Evolutionary conservation across 2,329 filamentous ascomycete species (phyloP).

Genomic region (Neophaeococcomyces mojaviensis): DNA sequence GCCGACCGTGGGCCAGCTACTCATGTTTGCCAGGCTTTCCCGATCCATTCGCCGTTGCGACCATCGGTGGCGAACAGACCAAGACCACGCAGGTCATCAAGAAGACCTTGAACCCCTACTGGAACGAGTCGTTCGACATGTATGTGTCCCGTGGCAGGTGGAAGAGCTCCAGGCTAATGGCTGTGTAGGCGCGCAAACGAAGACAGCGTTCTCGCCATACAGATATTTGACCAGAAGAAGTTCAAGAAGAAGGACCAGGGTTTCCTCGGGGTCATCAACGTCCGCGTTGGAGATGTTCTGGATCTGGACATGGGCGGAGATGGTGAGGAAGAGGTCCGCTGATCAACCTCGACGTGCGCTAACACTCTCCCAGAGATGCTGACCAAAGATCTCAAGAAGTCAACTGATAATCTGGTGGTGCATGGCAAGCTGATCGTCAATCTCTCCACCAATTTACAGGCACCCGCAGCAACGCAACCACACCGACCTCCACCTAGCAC

Average conservation of each 20-base stretch:
- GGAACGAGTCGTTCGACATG: conserved; percentile 99
- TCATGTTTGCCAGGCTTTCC: conserved; percentile 64
- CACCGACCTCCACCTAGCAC: conserved; percentile 17
- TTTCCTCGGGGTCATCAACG: conserved; percentile 95
- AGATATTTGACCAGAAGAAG: conserved; percentile 99
- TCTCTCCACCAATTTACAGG: conserved; percentile 78
- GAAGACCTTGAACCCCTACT: conserved; percentile 97
- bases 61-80: conserved; percentile 94
- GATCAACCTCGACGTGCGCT: conserved; percentile 4
- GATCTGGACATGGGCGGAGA: conserved; percentile 84
- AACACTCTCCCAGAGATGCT: conserved; percentile 67
- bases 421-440: conserved; percentile 97
- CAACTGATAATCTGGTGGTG: conserved; percentile 93
- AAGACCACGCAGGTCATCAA: conserved; percentile 97
- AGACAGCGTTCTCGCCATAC: conserved; percentile 92
- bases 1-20: conserved; percentile 4
- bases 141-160: conserved; percentile 42
- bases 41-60: conserved; percentile 95
- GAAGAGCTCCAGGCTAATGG: not conserved
- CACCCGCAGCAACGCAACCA: conserved; percentile 26
- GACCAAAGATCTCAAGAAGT: conserved; percentile 92
- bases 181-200: conserved; percentile 71
- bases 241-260: conserved; percentile 99
- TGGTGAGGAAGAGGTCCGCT: conserved; percentile 51
- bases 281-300: conserved; percentile 88